Evolutionary conservation across 2,329 filamentous ascomycete species (phyloP).

Genomic region (Xylaria sp.): DNA sequence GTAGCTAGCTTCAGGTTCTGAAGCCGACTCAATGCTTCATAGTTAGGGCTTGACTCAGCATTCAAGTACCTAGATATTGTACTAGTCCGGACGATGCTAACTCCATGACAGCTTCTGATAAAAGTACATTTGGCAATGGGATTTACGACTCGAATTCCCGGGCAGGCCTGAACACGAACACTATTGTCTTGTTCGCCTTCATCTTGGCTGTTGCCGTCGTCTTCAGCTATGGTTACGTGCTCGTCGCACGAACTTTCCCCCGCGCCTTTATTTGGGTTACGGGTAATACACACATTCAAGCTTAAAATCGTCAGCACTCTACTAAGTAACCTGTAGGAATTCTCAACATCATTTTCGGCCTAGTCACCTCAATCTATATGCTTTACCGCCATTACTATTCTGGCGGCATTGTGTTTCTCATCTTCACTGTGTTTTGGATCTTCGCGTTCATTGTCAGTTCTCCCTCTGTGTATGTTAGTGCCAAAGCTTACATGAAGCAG

Average conservation of each 20-base stretch:
- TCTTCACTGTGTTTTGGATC: slow-evolving; percentile 83
- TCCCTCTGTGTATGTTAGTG: neutral
- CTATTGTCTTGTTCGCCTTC: slow-evolving; percentile 85
- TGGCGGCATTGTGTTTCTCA: slow-evolving; percentile 85
- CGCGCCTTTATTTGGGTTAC: slow-evolving; percentile 95
- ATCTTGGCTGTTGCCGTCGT: slow-evolving; percentile 78
- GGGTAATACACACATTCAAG: slow-evolving; percentile 53
- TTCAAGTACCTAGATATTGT: slow-evolving; percentile 1
- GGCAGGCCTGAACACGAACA: slow-evolving; percentile 81
- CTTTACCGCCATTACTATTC: slow-evolving; percentile 79
- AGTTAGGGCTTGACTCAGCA: neutral
- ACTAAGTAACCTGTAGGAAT: slow-evolving; percentile 57
- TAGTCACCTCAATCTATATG: slow-evolving; percentile 91
- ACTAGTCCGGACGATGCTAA: slow-evolving; percentile 17
- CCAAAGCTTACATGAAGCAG: slow-evolving; percentile 32
- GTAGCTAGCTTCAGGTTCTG: neutral
- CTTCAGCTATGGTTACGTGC: slow-evolving; percentile 81
- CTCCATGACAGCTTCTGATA: slow-evolving; percentile 55
- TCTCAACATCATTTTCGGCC: slow-evolving; percentile 82
- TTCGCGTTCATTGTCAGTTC: slow-evolving; percentile 74
- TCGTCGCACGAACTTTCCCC: slow-evolving; percentile 78
- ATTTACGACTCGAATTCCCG: slow-evolving; percentile 76
- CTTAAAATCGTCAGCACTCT: neutral
- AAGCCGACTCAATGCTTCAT: neutral
- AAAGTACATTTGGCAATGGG: slow-evolving; percentile 72